Evolutionary conservation across 1,284 basidiomycete species (phyloP).

Genomic region (Tylopilus sp.): DNA sequence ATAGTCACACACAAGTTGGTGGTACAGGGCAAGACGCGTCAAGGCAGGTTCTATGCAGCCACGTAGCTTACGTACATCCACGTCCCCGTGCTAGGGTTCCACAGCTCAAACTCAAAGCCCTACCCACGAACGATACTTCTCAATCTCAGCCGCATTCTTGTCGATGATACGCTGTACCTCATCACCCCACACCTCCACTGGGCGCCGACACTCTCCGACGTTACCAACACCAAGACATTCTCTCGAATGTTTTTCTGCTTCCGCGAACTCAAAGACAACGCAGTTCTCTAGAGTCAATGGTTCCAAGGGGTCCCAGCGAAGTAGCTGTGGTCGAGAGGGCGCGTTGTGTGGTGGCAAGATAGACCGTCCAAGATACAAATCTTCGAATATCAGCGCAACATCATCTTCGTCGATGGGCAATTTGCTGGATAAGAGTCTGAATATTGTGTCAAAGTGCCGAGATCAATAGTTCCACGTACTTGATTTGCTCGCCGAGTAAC

Average conservation of each 20-base stretch:
- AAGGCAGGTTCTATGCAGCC: not conserved
- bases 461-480: slow-evolving; percentile 48
- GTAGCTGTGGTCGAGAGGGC: slow-evolving; percentile 75
- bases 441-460: not conserved
- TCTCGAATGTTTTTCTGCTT: slow-evolving; percentile 76
- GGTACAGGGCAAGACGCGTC: slow-evolving; percentile 14
- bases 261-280: slow-evolving; percentile 81
- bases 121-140: slow-evolving; percentile 59
- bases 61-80: not conserved
- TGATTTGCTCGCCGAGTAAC: slow-evolving; percentile 64
- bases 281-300: slow-evolving; percentile 82
- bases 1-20: not conserved
- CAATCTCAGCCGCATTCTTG: slow-evolving; percentile 62
- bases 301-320: slow-evolving; percentile 81
- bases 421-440: slow-evolving; percentile 58
- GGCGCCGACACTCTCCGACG: slow-evolving; percentile 39
- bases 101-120: slow-evolving; percentile 25
- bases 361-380: slow-evolving; percentile 85
- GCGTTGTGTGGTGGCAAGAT: slow-evolving; percentile 81
- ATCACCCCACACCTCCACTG: slow-evolving; percentile 74
- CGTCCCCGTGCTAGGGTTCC: too few relatives aligned
- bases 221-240: slow-evolving; percentile 53
- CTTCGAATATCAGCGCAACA: slow-evolving; percentile 87
- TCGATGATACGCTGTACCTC: slow-evolving; percentile 68
- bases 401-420: slow-evolving; percentile 87